These are phyloP conservation scores for Gaultheria prostrata DNA, from an alignment of 148 eudicot species.

Conservation along the genomic window DNA sequence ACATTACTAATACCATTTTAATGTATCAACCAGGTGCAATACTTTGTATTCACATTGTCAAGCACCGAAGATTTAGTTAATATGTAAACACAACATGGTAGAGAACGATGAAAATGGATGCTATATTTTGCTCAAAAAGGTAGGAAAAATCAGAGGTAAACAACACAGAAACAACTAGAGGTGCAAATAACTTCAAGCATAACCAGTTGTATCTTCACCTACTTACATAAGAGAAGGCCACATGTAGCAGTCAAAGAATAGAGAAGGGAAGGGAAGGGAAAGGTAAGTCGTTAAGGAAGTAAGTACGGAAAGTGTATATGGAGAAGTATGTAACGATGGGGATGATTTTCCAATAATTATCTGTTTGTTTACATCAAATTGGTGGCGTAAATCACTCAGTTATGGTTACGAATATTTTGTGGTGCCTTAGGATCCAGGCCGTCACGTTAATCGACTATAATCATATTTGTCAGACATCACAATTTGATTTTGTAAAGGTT, in stretches of 20 bases:
- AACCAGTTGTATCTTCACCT: neutral
- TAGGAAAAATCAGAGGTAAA: neutral
- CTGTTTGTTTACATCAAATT: too few relatives aligned
- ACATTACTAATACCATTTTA: neutral
- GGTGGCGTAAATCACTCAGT: too few relatives aligned
- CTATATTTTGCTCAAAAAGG: neutral
- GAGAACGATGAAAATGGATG: neutral
- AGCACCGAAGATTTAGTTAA: neutral
- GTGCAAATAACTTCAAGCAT: neutral
- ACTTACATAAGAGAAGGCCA: neutral
- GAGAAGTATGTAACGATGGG: too few relatives aligned
- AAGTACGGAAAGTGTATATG: too few relatives aligned
- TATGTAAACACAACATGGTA: neutral
- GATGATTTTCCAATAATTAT: too few relatives aligned
- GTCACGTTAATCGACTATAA: neutral
- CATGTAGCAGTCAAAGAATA: too few relatives aligned
- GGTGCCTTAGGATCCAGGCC: too few relatives aligned
- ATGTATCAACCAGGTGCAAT: neutral
- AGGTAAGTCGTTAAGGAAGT: too few relatives aligned
- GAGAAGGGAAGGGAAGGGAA: too few relatives aligned
- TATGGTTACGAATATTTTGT: too few relatives aligned
- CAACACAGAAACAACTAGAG: neutral
- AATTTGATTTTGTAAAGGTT: neutral
- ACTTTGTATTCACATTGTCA: neutral
- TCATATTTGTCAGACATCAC: neutral